Evolutionary conservation across 2,329 filamentous ascomycete genomes (phyloP).

Genomic region (Diaporthe caulivora): DNA sequence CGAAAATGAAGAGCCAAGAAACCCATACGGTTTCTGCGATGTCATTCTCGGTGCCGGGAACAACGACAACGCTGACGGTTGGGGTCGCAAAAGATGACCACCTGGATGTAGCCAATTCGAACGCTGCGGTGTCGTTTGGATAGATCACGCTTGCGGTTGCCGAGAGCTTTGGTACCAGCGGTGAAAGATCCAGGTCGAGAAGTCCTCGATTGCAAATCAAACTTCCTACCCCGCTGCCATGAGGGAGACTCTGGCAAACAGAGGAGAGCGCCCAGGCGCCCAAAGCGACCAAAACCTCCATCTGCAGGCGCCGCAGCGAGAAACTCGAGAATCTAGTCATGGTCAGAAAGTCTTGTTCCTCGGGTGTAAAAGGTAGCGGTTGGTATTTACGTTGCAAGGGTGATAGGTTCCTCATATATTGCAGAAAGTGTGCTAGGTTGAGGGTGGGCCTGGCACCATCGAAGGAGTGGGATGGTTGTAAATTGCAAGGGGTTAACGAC

Average conservation of each 20-base stretch:
- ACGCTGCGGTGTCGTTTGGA: conserved; percentile 45
- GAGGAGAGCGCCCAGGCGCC: conserved; percentile 14
- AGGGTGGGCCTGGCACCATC: background rate
- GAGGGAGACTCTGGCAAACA: background rate
- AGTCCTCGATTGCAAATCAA: background rate
- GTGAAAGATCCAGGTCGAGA: background rate
- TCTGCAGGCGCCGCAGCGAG: conserved; percentile 17
- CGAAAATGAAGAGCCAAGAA: conserved; percentile 28
- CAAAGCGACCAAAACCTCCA: conserved; percentile 11
- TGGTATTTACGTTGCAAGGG: background rate
- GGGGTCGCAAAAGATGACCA: conserved; percentile 61
- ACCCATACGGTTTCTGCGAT: conserved; percentile 59
- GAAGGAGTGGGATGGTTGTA: conserved; percentile 10
- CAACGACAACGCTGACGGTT: conserved; percentile 58
- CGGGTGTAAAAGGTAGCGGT: background rate
- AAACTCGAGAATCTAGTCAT: background rate
- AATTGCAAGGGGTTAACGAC: background rate
- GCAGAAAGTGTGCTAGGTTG: background rate
- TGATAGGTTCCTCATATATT: background rate
- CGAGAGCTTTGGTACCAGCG: conserved; percentile 5
- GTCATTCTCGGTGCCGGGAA: conserved; percentile 61
- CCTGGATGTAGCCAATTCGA: conserved; percentile 52
- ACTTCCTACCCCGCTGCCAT: background rate
- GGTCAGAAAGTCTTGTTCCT: background rate
- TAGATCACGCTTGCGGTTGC: conserved; percentile 22